These are phyloP conservation scores for Hyphopichia wangnamkhiaoensis DNA, from an alignment of 1,139 yeast genomes.

Conservation along the genomic window DNA sequence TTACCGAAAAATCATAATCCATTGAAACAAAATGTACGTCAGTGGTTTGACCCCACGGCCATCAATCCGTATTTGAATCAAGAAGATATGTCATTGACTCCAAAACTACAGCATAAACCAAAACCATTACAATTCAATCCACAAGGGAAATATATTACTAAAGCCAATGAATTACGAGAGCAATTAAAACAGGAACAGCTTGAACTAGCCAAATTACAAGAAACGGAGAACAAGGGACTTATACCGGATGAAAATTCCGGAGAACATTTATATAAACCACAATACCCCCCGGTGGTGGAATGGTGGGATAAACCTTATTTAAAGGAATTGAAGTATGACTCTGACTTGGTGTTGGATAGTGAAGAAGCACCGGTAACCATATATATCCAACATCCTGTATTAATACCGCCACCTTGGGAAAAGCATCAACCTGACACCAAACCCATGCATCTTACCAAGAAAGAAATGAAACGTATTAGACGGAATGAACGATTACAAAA, in stretches of 20 bases:
- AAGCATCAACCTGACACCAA: conserved; percentile 40
- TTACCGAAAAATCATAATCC: conserved; percentile 31
- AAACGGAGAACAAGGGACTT: conserved; percentile 41
- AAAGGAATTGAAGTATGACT: conserved; percentile 26
- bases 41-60: conserved; percentile 38
- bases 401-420: conserved; percentile 60
- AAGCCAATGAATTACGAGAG: conserved; percentile 54
- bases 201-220: conserved; percentile 21
- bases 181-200: conserved; percentile 33
- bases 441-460: conserved; percentile 67
- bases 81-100: conserved; percentile 15
- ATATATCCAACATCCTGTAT: conserved; percentile 82
- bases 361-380: conserved; percentile 54
- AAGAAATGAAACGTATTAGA: conserved; percentile 74
- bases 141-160: conserved; percentile 60
- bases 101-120: conserved; percentile 15
- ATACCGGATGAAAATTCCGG: conserved; percentile 49
- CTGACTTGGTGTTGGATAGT: conserved; percentile 27
- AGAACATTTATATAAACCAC: conserved; percentile 51
- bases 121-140: conserved; percentile 52
- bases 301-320: conserved; percentile 79
- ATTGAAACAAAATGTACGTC: conserved; percentile 26
- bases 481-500: conserved; percentile 66
- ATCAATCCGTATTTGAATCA: conserved; percentile 68
- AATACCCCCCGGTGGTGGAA: conserved; percentile 61